phyloP scores from a whole-genome alignment of 1,284 basidiomycete species.

The Coniferiporia sulphurascens region DNA sequence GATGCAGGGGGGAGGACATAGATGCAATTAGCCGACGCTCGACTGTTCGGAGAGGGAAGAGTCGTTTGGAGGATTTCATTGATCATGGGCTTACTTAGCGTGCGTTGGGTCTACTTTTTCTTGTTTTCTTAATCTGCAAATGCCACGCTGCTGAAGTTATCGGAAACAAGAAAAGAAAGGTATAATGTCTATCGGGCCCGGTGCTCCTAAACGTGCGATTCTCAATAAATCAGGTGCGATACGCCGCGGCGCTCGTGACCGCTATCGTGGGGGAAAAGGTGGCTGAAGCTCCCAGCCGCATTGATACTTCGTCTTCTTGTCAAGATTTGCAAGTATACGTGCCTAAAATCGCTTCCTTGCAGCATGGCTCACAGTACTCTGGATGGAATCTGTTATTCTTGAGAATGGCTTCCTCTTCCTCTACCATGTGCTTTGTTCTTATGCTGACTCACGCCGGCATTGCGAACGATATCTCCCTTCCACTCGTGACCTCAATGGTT shows the following conservation, averaged over 20 bases:
- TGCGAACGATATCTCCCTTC: neutral
- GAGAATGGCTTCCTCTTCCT: neutral
- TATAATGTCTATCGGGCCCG: too few relatives aligned
- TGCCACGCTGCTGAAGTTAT: neutral
- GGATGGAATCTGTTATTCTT: neutral
- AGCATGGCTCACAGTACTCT: slow-evolving; percentile 1
- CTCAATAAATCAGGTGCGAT: neutral
- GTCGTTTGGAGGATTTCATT: too few relatives aligned
- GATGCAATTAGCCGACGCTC: too few relatives aligned
- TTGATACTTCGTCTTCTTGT: neutral
- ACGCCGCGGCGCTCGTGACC: neutral
- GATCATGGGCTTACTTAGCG: too few relatives aligned
- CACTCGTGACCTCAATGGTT: neutral
- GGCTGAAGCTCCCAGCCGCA: neutral
- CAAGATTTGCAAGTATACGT: neutral
- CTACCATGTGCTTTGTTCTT: slow-evolving; percentile 8
- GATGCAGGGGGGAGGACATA: neutral
- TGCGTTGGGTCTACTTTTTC: neutral
- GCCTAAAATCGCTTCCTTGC: neutral
- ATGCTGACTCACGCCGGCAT: neutral
- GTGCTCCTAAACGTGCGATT: neutral
- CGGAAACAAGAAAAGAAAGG: neutral
- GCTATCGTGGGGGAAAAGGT: neutral
- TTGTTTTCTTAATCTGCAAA: neutral
- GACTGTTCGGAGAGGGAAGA: too few relatives aligned